Evolutionary conservation across 2,329 filamentous ascomycete genomes (phyloP), one percentile per base, ranked within the genome.

Genomic region (Diaporthe sp.): DNA sequence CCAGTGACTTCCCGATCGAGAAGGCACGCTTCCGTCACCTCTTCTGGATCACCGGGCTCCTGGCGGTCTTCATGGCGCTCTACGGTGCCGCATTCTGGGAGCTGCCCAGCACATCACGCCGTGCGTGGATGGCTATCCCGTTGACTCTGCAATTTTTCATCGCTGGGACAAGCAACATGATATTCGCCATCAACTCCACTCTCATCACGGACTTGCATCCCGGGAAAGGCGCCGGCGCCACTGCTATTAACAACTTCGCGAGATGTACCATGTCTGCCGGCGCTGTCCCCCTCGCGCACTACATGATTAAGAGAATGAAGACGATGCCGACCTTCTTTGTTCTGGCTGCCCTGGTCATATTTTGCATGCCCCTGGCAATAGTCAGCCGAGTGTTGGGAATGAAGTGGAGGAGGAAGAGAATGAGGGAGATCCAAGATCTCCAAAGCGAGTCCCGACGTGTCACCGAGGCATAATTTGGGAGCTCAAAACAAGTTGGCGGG

Each of bases 11-110:
- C 19, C 71, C 71, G 6, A 61, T 73, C 12, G 58, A 67, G n/a
- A 80, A 80, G 17, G 82, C 83, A 8, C 82, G 85, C 0, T 81
- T 87, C 25, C 80, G 81, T 17, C 82, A 84, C 69, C 80, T 86
- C 10, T 84, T 83, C 49, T 85, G 83, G 82, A 81, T 86, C 74
- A 81, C 81, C 6, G 77, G 78, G 1, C 57, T 84, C 4, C 86
- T 88, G 76, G 80, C 83, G 3, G 72, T 82, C 12, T 79, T 80
- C 28, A 82, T 82, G 0, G 82, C 78, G 10, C 77, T 79, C 12
- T 86, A 87, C 70, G 84, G 84, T 5, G 42, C 51, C 25, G 25
- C 42, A 1, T 37, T 68, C 22, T 22, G 22, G 2, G 12, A 42
- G 10, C 22, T 46, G 22, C 22, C 37, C 1, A 42, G 77, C 0